Base-by-base conservation (phyloP, 1,284 basidiomycete species). In the Boletus semigastroideus region DNA sequence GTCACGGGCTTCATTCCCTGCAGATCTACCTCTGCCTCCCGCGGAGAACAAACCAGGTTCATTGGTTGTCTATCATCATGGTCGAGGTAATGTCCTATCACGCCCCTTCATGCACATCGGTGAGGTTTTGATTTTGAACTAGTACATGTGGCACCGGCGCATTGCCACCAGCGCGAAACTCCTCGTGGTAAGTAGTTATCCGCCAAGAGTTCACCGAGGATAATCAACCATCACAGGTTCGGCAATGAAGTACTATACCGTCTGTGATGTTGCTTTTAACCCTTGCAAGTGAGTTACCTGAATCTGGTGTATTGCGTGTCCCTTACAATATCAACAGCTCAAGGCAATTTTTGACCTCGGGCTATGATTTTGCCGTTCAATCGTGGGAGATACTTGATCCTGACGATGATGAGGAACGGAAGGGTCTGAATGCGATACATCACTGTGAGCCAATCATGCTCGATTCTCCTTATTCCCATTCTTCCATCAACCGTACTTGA, bases 21-120 rank as follows among this genome's bases (percentile, higher is more conserved):
- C 52, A 41, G 49, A 48, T 42, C 51, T 33, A 27, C 60, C 55
- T 17, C 64, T 63, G 1, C 65, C 69, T 52, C 65, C 67, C 59
- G 65, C 68, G 5, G 71, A 75, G 45, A 78, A 79, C 49, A 67
- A 56, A 33, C 58, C 58, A 19, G 77, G 78, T 8, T 68, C 73
- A 4, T 55, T 78, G 22, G 67, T 72, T 33, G 65, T 72, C 1
- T 71, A 71, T 57, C 58, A 65, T 28, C 59, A 58, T 31, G 59
- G 58, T 9, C 60, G 45, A 58, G 56, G 69, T 60, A 54, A 54
- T 44, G n/a, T 41, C 12, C 16, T 20, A 19, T 39, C 19, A 40
- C 14, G 16, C 48, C 31, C 22, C 17, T 50, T 19, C 10, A 7
- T 39, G 14, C 31, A 38, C 19, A 45, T n/a, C 17, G 36, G 36